Evolutionary conservation across 2,329 filamentous ascomycete species (phyloP).

Genomic region (Verticillium tricorpus): DNA sequence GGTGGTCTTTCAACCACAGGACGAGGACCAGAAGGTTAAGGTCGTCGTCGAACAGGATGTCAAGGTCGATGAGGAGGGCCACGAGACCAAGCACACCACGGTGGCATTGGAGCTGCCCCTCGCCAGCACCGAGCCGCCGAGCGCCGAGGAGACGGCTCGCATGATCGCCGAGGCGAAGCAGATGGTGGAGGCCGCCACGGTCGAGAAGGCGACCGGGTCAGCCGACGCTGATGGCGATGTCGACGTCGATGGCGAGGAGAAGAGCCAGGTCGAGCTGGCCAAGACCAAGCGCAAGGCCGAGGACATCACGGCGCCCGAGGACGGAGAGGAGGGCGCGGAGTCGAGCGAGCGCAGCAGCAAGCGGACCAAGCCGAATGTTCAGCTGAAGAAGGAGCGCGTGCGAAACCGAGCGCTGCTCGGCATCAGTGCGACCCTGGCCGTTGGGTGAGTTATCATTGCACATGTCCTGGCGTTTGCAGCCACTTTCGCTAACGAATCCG

Average conservation of each 20-base stretch:
- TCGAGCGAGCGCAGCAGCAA: constrained; percentile 52
- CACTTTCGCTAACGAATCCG: constrained; percentile 8
- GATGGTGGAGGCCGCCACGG: constrained; percentile 71
- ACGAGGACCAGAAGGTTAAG: constrained; percentile 58
- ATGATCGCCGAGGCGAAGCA: constrained; percentile 84
- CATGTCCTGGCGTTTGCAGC: not conserved
- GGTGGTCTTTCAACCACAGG: constrained; percentile 44
- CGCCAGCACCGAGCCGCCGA: constrained; percentile 56
- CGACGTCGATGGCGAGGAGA: constrained; percentile 26
- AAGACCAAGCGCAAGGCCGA: constrained; percentile 70
- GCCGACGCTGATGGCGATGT: constrained; percentile 27
- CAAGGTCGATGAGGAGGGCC: constrained; percentile 47
- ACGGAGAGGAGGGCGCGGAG: constrained; percentile 43
- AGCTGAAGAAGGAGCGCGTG: constrained; percentile 80
- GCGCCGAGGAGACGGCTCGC: constrained; percentile 70
- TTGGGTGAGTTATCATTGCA: constrained; percentile 68
- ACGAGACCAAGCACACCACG: constrained; percentile 66
- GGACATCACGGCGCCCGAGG: constrained; percentile 64
- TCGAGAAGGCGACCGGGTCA: constrained; percentile 31
- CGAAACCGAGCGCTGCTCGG: constrained; percentile 82
- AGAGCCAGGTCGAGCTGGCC: constrained; percentile 27
- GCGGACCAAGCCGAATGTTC: constrained; percentile 74
- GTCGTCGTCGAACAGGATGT: constrained; percentile 66
- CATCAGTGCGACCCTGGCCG: constrained; percentile 77
- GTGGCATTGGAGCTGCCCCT: constrained; percentile 73